Conservation (phyloP, 2,329 filamentous ascomycete genomes). For the Chaetomium sp. region DNA sequence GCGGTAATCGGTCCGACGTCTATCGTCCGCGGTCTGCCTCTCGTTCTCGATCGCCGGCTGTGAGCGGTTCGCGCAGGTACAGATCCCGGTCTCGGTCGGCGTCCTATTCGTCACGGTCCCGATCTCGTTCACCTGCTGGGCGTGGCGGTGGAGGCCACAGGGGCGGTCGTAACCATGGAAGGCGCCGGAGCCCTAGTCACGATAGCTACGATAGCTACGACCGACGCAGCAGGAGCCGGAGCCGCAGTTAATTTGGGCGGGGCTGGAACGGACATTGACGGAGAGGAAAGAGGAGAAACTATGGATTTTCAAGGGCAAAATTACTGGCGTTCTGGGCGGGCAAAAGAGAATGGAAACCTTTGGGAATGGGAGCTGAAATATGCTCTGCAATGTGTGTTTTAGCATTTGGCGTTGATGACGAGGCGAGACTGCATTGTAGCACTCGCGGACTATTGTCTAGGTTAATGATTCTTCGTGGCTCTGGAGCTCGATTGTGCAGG, state of each 20-base stretch:
- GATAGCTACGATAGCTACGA: slow-evolving; percentile 41
- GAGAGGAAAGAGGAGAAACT: neutral
- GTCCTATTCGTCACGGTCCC: slow-evolving; percentile 28
- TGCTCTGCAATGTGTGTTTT: slow-evolving; percentile 6
- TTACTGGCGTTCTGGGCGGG: slow-evolving; percentile 10
- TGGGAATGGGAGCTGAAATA: slow-evolving; percentile 5
- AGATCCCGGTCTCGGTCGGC: slow-evolving; percentile 39
- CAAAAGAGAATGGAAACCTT: neutral
- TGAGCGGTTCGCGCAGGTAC: slow-evolving; percentile 28
- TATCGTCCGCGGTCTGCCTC: slow-evolving; percentile 58
- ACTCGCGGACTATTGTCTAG: neutral
- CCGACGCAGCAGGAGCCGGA: slow-evolving; percentile 25
- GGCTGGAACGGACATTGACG: slow-evolving; percentile 6
- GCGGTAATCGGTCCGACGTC: slow-evolving; percentile 44
- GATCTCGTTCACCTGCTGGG: slow-evolving; percentile 16
- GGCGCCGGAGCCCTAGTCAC: slow-evolving; percentile 41
- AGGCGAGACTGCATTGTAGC: neutral
- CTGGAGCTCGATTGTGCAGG: neutral
- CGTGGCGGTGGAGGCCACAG: slow-evolving; percentile 29
- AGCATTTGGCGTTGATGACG: slow-evolving; percentile 15
- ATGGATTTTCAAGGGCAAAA: neutral
- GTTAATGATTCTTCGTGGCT: neutral
- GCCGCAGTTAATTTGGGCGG: slow-evolving; percentile 10
- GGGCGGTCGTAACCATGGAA: slow-evolving; percentile 26
- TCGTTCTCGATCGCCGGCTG: slow-evolving; percentile 39